Conservation (phyloP, 441 rosid species). For the Rhodomyrtus psidioides region DNA sequence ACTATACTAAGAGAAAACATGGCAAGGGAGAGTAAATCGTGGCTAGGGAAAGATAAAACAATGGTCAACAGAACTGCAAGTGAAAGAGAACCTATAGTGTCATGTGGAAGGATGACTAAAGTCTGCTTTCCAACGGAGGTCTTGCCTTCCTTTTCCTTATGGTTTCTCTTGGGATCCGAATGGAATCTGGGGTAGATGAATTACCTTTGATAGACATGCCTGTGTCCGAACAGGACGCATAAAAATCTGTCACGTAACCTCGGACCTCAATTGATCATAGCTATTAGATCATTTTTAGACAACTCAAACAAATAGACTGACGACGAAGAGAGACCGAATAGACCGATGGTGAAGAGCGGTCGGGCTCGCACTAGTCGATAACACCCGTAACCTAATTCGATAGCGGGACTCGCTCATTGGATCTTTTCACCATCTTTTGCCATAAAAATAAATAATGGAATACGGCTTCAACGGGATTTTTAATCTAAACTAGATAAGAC, state of each 20-base stretch:
- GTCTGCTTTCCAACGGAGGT: neutral
- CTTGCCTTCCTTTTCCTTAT: neutral
- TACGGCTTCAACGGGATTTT: neutral
- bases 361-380: neutral
- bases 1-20: neutral
- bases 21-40: neutral
- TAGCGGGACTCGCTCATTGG: neutral
- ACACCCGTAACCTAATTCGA: neutral
- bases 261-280: neutral
- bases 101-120: neutral
- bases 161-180: neutral
- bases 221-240: neutral
- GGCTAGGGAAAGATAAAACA: neutral
- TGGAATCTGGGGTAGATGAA: neutral
- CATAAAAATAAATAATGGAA: neutral
- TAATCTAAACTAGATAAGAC: neutral
- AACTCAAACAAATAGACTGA: neutral
- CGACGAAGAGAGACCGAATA: neutral
- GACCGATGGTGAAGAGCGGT: fast-evolving
- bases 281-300: neutral
- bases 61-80: neutral
- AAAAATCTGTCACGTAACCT: neutral
- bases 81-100: neutral
- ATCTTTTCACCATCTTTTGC: neutral
- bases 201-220: neutral